These are phyloP conservation scores for Komagataella mondaviorum DNA, from an alignment of 805 yeast species.

Conservation along the genomic window DNA sequence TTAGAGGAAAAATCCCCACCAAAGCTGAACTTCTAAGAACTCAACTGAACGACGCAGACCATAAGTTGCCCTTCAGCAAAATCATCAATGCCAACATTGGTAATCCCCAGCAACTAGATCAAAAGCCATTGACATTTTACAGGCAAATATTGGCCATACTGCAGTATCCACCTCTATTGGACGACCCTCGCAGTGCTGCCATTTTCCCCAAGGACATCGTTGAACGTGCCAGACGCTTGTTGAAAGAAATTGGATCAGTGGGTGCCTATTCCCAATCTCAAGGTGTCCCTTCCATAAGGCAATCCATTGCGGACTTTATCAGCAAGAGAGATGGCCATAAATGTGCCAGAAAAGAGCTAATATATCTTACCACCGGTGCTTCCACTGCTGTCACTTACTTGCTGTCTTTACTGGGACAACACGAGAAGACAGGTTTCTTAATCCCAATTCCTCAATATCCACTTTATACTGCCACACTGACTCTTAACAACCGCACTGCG, in stretches of 20 bases:
- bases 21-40: slow-evolving; percentile 75
- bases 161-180: slow-evolving; percentile 69
- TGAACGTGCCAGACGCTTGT: slow-evolving; percentile 49
- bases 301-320: slow-evolving; percentile 75
- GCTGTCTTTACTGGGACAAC: slow-evolving; percentile 54
- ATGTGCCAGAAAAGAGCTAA: slow-evolving; percentile 47
- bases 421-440: slow-evolving; percentile 62
- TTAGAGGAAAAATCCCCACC: slow-evolving; percentile 87
- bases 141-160: slow-evolving; percentile 79
- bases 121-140: slow-evolving; percentile 88
- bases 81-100: slow-evolving; percentile 92
- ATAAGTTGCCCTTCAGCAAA: slow-evolving; percentile 57
- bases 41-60: slow-evolving; percentile 38
- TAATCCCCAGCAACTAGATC: slow-evolving; percentile 94
- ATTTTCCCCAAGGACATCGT: slow-evolving; percentile 56
- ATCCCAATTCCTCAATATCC: slow-evolving; percentile 99
- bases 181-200: slow-evolving; percentile 15
- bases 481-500: slow-evolving; percentile 70
- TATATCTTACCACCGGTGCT: slow-evolving; percentile 88
- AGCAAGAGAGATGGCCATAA: slow-evolving; percentile 61
- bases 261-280: slow-evolving; percentile 96
- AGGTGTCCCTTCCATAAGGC: slow-evolving; percentile 63
- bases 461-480: slow-evolving; percentile 86
- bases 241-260: slow-evolving; percentile 59
- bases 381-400: slow-evolving; percentile 84